phyloP scores from a whole-genome alignment of 768 basidiomycete genomes.

The Lactarius trivialis region DNA sequence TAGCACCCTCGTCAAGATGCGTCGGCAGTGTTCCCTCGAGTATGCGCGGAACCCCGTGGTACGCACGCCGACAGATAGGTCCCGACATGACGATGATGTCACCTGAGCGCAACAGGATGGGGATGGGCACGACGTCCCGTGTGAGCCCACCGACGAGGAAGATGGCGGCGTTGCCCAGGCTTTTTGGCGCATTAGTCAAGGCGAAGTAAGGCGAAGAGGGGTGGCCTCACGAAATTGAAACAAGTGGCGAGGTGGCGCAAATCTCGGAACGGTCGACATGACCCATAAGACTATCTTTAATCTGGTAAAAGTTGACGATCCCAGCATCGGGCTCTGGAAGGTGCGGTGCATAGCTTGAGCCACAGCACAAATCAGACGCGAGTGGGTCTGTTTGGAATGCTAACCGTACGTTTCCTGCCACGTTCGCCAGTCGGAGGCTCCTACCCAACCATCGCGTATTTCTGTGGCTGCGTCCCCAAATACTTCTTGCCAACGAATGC shows the following conservation, averaged over 20 bases:
- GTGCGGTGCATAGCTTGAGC: conserved; percentile 1
- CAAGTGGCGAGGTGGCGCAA: conserved; percentile 85
- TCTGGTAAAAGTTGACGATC: conserved; percentile 94
- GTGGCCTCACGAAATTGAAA: conserved; percentile 79
- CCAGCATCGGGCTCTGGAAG: conserved; percentile 85
- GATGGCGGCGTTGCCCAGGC: conserved; percentile 82
- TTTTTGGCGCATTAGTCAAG: conserved; percentile 28
- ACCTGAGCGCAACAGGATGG: conserved; percentile 84
- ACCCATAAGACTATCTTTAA: conserved; percentile 89
- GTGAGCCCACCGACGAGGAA: conserved; percentile 86
- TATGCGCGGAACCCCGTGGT: conserved; percentile 89
- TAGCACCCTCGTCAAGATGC: conserved; percentile 36
- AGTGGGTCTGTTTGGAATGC: conserved; percentile 1
- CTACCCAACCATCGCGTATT: conserved; percentile 42
- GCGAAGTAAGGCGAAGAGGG: background rate
- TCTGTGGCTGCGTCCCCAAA: conserved; percentile 34
- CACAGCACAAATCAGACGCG: background rate
- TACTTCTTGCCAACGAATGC: conserved; percentile 66
- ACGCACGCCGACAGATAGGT: conserved; percentile 74
- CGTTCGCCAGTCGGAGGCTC: conserved; percentile 55
- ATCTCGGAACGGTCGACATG: conserved; percentile 98
- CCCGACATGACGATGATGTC: conserved; percentile 95
- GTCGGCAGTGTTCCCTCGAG: conserved; percentile 72
- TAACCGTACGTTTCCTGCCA: conserved; percentile 81
- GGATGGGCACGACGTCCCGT: conserved; percentile 66